These are phyloP conservation scores for Cytidiella melzeri DNA, from an alignment of 768 basidiomycete genomes.

Conservation along the genomic window DNA sequence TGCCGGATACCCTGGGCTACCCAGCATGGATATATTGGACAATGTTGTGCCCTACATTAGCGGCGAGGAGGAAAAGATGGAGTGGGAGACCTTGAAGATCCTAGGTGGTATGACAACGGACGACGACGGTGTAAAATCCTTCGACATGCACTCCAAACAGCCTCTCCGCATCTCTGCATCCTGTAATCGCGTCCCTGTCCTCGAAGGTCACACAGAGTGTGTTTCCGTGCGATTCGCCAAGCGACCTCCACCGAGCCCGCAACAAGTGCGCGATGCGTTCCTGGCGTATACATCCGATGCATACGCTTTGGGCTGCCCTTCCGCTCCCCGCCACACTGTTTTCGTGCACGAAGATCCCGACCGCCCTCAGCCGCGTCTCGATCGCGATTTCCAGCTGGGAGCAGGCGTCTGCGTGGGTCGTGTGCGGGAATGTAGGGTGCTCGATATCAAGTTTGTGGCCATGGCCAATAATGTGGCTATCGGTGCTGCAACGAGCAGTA, in stretches of 20 bases:
- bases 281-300: constrained; percentile 68
- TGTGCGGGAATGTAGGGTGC: constrained; percentile 82
- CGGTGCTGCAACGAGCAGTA: constrained; percentile 93
- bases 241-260: constrained; percentile 77
- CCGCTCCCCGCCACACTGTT: constrained; percentile 78
- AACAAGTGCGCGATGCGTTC: constrained; percentile 83
- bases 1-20: constrained; percentile 93
- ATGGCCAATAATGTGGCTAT: constrained; percentile 91
- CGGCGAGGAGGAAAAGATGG: constrained; percentile 96
- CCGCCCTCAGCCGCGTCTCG: constrained; percentile 89
- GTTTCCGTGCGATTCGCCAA: constrained; percentile 81
- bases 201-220: constrained; percentile 91
- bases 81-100: constrained; percentile 98
- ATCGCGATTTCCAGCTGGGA: constrained; percentile 85
- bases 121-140: constrained; percentile 50
- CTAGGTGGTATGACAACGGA: constrained; percentile 73
- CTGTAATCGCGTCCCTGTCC: constrained; percentile 92
- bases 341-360: constrained; percentile 91
- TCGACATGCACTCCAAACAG: constrained; percentile 78
- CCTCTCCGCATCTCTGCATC: constrained; percentile 88
- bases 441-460: constrained; percentile 95
- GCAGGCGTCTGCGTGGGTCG: constrained; percentile 89
- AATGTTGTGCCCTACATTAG: constrained; percentile 93
- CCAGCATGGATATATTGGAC: constrained; percentile 87
- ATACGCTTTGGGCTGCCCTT: constrained; percentile 71